Conservation (phyloP, 2,329 filamentous ascomycete species). For the Fusarium nurragi region DNA sequence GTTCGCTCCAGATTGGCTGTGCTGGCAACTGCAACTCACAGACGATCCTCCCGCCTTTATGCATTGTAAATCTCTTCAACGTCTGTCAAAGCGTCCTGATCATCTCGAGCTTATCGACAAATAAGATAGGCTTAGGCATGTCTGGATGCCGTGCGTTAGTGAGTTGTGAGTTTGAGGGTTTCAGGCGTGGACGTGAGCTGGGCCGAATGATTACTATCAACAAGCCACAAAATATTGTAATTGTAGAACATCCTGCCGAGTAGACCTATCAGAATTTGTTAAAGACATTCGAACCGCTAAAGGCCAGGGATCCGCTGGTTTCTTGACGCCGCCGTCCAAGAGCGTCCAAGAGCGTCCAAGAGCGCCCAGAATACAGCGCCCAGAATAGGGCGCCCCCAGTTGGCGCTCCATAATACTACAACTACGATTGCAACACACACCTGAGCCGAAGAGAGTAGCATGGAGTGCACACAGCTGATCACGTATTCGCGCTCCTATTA, state of each 20-base stretch:
- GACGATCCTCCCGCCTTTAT: constrained; percentile 9
- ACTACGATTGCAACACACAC: background rate
- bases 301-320: constrained; percentile 11
- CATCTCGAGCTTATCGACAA: constrained; percentile 19
- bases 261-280: constrained; percentile 6
- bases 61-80: constrained; percentile 15
- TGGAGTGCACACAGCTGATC: background rate
- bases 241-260: background rate
- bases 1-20: background rate
- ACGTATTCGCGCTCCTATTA: constrained; percentile 4
- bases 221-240: constrained; percentile 17
- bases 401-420: background rate
- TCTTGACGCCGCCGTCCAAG: background rate
- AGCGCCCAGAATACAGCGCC: constrained; percentile 13
- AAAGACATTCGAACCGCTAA: constrained; percentile 8
- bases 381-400: constrained; percentile 12
- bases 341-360: too few relatives aligned
- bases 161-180: constrained; percentile 16
- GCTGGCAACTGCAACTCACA: constrained; percentile 10
- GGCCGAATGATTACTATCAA: background rate
- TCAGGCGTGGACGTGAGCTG: constrained; percentile 3
- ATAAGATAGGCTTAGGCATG: background rate
- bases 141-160: constrained; percentile 15
- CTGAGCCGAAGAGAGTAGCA: background rate
- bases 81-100: constrained; percentile 25